Conservation (phyloP, 306 rosid genomes). For the Bauhinia variegata region DNA sequence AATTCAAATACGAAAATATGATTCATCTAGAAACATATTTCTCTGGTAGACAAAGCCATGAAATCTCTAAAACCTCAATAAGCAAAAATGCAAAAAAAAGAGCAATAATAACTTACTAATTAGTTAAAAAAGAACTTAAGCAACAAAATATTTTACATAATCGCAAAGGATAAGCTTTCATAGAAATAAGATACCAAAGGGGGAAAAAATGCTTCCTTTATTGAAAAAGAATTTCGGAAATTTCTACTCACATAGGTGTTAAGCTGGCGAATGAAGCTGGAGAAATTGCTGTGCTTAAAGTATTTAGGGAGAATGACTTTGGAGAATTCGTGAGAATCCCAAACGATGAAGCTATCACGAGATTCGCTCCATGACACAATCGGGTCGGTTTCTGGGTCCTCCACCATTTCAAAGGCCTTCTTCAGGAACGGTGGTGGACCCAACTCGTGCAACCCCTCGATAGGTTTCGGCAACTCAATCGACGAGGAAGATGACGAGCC, state of each 20-base stretch:
- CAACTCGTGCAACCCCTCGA: conserved; percentile 67
- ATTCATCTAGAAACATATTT: not conserved
- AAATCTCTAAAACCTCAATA: no score
- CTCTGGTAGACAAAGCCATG: not conserved
- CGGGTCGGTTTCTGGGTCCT: conserved; percentile 72
- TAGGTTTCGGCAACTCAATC: conserved; percentile 54
- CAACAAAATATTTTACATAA: not conserved
- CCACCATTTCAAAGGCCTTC: conserved; percentile 89
- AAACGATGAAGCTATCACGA: conserved; percentile 73
- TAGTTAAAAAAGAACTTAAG: no score
- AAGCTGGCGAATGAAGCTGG: conserved; percentile 99
- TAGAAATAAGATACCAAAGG: no score
- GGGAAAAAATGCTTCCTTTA: not conserved
- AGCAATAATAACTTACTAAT: no score
- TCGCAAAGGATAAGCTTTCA: not conserved
- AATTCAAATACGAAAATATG: not conserved
- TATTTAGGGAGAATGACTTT: conserved; percentile 68
- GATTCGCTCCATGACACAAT: conserved; percentile 77
- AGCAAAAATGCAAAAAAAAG: no score
- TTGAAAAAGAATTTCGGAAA: not conserved
- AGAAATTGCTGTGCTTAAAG: conserved; percentile 86
- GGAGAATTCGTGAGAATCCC: conserved; percentile 84
- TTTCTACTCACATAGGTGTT: conserved; percentile 73
- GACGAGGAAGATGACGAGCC: conserved; percentile 44
- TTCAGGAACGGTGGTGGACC: conserved; percentile 91